These are phyloP conservation scores for Hypomyces rosellus DNA, from an alignment of 2,329 filamentous ascomycete species.

Conservation along the genomic window DNA sequence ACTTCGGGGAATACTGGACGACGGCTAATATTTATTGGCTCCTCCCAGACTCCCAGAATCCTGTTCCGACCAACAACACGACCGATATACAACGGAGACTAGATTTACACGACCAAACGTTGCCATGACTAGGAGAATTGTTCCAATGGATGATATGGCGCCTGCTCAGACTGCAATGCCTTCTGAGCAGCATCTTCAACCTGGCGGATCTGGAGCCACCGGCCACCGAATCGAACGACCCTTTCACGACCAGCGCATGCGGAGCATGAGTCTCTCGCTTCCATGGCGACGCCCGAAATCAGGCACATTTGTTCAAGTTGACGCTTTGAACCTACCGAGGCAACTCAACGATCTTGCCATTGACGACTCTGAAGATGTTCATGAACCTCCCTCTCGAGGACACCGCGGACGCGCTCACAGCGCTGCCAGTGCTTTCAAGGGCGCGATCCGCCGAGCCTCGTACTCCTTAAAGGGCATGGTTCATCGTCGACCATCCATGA, in stretches of 20 bases:
- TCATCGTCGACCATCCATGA: slow-evolving; percentile 40
- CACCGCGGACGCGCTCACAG: slow-evolving; percentile 21
- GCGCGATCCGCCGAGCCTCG: slow-evolving; percentile 50
- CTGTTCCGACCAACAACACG: no score
- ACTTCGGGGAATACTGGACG: no score
- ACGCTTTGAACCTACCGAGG: slow-evolving; percentile 22
- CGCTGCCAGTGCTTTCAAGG: slow-evolving; percentile 35
- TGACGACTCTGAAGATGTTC: slow-evolving; percentile 24
- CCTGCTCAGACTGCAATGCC: slow-evolving; percentile 35
- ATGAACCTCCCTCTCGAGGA: slow-evolving; percentile 17
- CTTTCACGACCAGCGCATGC: slow-evolving; percentile 33
- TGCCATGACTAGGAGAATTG: slow-evolving; percentile 31
- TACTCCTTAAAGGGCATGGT: slow-evolving; percentile 48
- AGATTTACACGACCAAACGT: neutral
- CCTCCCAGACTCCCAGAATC: no score
- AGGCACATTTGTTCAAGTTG: slow-evolving; percentile 29
- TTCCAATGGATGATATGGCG: slow-evolving; percentile 37
- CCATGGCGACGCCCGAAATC: slow-evolving; percentile 45
- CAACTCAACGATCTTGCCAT: slow-evolving; percentile 26
- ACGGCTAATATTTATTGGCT: no score
- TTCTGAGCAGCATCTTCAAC: slow-evolving; percentile 16
- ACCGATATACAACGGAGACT: no score
- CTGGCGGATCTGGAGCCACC: neutral
- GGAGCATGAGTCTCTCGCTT: slow-evolving; percentile 45
- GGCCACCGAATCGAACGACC: slow-evolving; percentile 14